Conservation (phyloP, 2,329 filamentous ascomycete species). For the Allantophomopsis cytisporea region DNA sequence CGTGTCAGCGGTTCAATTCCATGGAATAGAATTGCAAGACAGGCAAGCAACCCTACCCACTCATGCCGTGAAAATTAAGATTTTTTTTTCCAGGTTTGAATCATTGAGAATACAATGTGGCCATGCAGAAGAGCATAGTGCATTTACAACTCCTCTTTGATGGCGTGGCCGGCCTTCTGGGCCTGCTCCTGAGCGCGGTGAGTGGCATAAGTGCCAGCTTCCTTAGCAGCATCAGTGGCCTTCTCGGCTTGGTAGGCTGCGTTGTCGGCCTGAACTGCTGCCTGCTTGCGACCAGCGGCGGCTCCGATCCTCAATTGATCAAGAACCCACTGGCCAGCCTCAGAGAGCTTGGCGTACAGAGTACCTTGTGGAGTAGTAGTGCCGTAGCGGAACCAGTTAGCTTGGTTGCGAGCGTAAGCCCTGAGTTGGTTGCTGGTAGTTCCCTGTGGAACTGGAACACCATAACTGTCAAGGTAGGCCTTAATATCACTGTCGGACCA, state of each 20-base stretch:
- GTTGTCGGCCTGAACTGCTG: conserved; percentile 24
- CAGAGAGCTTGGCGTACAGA: conserved; percentile 48
- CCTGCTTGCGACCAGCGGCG: conserved; percentile 27
- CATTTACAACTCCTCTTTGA: conserved; percentile 20
- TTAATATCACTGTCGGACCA: conserved; percentile 62
- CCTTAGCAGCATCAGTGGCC: conserved; percentile 24
- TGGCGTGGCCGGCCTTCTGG: conserved; percentile 16
- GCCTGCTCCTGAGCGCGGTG: conserved; percentile 21
- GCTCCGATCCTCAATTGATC: conserved; percentile 33
- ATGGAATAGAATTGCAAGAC: no score
- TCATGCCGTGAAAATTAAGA: no score
- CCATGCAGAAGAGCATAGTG: no score
- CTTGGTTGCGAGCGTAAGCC: conserved; percentile 57
- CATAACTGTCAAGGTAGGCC: conserved; percentile 67
- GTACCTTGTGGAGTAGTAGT: conserved; percentile 52
- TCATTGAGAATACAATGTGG: no score
- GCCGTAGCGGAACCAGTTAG: conserved; percentile 66
- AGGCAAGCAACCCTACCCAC: no score
- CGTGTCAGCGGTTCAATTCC: no score
- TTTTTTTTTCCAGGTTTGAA: no score
- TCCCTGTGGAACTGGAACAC: conserved; percentile 29
- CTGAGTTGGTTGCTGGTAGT: conserved; percentile 46
- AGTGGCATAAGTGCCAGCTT: conserved; percentile 17
- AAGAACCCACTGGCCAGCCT: conserved; percentile 29
- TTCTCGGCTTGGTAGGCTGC: conserved; percentile 26